These are phyloP conservation scores for Neoboletus brunneissimus DNA, from an alignment of 768 basidiomycete species.

Conservation along the genomic window DNA sequence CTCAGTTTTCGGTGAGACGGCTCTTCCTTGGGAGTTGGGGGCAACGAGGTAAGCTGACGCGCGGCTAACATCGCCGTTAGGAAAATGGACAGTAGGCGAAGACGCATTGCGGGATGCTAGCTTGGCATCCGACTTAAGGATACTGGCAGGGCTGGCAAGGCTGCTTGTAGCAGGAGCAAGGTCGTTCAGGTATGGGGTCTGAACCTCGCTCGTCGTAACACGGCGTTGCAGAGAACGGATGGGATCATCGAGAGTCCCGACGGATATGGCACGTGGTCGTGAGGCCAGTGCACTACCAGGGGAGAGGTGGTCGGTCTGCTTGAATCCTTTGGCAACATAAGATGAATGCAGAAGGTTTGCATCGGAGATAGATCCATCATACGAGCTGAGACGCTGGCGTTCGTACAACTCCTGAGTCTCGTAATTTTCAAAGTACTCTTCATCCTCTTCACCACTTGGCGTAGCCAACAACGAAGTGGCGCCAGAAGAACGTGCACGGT, in stretches of 20 bases:
- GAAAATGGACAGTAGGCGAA: conserved; percentile 64
- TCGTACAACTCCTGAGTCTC: conserved; percentile 40
- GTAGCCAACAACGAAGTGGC: conserved; percentile 62
- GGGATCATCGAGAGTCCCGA: conserved; percentile 84
- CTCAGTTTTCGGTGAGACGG: conserved; percentile 83
- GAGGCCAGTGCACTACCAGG: conserved; percentile 40
- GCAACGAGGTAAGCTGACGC: conserved; percentile 68
- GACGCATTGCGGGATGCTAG: conserved; percentile 42
- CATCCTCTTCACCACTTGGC: conserved; percentile 65
- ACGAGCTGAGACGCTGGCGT: conserved; percentile 60
- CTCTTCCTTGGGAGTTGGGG: conserved; percentile 64
- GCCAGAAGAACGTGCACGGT: conserved; percentile 62
- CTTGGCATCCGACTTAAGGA: conserved; percentile 61
- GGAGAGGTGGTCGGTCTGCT: conserved; percentile 65
- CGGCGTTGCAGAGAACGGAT: conserved; percentile 67
- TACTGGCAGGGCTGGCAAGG: conserved; percentile 33
- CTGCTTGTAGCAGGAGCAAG: conserved; percentile 39
- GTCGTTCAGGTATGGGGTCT: conserved; percentile 56
- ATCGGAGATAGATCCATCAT: conserved; percentile 54
- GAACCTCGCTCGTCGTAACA: conserved; percentile 54
- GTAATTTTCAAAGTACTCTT: conserved; percentile 69
- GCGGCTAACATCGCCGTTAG: conserved; percentile 57
- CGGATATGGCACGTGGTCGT: conserved; percentile 82
- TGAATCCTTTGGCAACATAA: conserved; percentile 71
- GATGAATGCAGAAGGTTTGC: conserved; percentile 53